phyloP scores from a whole-genome alignment of 2,329 filamentous ascomycete species.

The Sclerotinia spermophila region DNA sequence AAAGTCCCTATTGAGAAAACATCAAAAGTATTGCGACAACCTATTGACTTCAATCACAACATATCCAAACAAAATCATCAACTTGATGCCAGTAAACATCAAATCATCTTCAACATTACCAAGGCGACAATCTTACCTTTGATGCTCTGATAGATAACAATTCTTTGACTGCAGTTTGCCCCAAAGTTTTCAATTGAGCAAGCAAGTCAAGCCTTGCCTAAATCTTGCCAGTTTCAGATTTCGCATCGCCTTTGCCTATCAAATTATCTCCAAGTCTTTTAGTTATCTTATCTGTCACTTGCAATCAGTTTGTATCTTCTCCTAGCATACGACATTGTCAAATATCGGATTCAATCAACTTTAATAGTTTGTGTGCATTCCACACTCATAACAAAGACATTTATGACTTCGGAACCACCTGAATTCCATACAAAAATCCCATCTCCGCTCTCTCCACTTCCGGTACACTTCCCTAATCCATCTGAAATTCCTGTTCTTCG shows the following conservation, averaged over 20 bases:
- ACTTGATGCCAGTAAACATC: neutral
- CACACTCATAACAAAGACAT: slow-evolving; percentile 16
- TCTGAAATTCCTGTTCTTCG: slow-evolving; percentile 66
- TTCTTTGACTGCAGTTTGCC: neutral
- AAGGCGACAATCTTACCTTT: neutral
- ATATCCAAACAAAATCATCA: neutral
- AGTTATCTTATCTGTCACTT: neutral
- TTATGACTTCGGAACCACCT: slow-evolving; percentile 41
- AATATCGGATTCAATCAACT: neutral
- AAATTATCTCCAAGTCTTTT: neutral
- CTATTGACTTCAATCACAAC: neutral
- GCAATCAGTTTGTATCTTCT: slow-evolving; percentile 14
- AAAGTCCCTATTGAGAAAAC: neutral
- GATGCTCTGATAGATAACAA: slow-evolving; percentile 1
- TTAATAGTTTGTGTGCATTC: slow-evolving; percentile 15
- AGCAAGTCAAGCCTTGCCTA: neutral
- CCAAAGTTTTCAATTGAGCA: neutral
- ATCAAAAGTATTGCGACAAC: slow-evolving; percentile 9
- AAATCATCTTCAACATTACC: neutral
- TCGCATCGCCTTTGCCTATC: neutral
- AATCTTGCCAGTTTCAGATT: neutral
- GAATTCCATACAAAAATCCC: slow-evolving; percentile 62
- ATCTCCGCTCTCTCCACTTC: slow-evolving; percentile 68
- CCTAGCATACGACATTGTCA: neutral
- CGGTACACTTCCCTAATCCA: slow-evolving; percentile 63